Evolutionary conservation across 352 stramenopile genomes (phyloP), one percentile per base, ranked within the genome.

Genomic region (Pythium dissotocum): DNA sequence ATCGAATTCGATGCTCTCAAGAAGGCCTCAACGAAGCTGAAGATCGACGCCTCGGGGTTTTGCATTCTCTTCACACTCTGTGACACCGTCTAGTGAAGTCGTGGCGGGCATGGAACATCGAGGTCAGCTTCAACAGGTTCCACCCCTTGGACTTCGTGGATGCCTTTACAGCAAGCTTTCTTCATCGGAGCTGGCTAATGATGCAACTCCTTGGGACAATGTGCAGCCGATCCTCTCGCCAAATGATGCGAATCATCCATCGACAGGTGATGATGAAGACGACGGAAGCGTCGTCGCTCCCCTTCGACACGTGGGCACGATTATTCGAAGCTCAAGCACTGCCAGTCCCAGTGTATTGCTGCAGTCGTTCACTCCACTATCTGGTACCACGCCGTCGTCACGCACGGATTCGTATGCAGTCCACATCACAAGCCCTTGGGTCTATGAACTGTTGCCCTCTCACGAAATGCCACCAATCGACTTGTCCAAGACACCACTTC

Each of bases 401-500:
- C 46, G 46, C 14, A 53, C n/a, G 46, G n/a, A 53, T 24, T 53
- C 46, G 46, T 53, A 53, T 14, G 46, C 46, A 26, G 46, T 53
- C 7, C 4, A 32, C 21, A n/a, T 53, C 46, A 53, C 46, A 10
- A 53, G 46, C 16, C 46, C 46, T 30, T 53, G 46, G 46, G 46
- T 53, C n/a, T 53, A 53, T n/a, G 46, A 53, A n/a, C 46, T 53
- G 46, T n/a, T 53, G 6, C 46, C 46, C 2, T 53, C 46, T 14
- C 46, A 53, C 46, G 46, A 53, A 4, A 53, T 53, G 46, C 46
- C 46, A 16, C 46, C 46, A 13, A 53, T 53, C 46, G 46, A 53
- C 46, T 53, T 53, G 46, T 53, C 46, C 16, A 53, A 53, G 46
- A 53, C 46, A 9, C 46, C 46, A 3, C 46, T 53, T 2, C n/a